Evolutionary conservation across 1,284 basidiomycete genomes (phyloP).

Genomic region (Athelia psychrophila): DNA sequence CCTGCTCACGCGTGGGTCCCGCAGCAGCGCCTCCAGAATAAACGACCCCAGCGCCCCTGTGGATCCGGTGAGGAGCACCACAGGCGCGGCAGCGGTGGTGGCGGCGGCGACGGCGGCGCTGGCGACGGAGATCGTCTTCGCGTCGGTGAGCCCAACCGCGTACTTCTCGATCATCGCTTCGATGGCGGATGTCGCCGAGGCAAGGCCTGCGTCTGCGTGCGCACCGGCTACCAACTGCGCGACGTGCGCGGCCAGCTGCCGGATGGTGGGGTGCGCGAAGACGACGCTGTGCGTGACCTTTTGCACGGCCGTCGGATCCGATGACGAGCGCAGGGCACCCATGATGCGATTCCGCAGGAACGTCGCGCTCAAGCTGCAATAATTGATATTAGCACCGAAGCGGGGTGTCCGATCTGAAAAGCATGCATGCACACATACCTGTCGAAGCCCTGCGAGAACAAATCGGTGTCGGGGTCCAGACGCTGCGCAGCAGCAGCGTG

Average conservation of each 20-base stretch:
- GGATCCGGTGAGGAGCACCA: conserved; percentile 23
- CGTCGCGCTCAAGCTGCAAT: conserved; percentile 17
- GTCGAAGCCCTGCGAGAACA: conserved; percentile 39
- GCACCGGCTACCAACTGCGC: conserved; percentile 6
- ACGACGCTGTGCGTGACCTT: conserved; percentile 26
- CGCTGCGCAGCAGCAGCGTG: no score
- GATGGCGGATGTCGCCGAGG: neutral
- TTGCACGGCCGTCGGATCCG: neutral
- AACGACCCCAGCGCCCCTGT: conserved; percentile 21
- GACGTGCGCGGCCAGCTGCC: conserved; percentile 23
- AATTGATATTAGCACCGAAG: neutral
- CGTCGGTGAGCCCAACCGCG: neutral
- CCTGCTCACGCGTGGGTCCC: conserved; percentile 14
- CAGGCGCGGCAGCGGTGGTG: neutral
- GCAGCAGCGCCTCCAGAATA: conserved; percentile 13
- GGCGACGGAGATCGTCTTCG: neutral
- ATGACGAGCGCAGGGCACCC: conserved; percentile 20
- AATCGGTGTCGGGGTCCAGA: conserved; percentile 21
- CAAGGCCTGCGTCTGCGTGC: neutral
- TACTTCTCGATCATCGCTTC: conserved; percentile 9
- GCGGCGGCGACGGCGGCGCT: neutral
- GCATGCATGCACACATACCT: conserved; percentile 26
- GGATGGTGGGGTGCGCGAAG: conserved; percentile 30
- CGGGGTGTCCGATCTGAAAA: neutral
- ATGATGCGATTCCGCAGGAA: conserved; percentile 29